Percentiles rank a stretch among this genome's conserved stretches.
Conservation (phyloP, 805 yeast species). For the Monosporozyma aquatica region DNA sequence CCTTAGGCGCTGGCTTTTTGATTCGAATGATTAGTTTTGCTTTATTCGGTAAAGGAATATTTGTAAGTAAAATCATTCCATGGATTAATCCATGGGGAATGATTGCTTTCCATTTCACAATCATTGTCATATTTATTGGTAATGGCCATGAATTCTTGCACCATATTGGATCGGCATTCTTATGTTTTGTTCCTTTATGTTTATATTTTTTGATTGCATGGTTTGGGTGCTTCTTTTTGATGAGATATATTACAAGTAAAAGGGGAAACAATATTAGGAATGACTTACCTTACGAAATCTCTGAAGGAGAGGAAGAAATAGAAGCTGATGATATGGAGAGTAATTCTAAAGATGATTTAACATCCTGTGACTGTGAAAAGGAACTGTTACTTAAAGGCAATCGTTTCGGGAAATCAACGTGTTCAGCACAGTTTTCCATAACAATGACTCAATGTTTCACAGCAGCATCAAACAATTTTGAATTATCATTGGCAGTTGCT, state of each 20-base stretch:
- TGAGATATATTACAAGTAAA: conserved; percentile 28
- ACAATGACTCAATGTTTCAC: conserved; percentile 46
- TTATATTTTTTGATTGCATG: conserved; percentile 41
- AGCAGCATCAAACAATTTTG: conserved; percentile 51
- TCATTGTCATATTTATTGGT: conserved; percentile 42
- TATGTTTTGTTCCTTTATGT: conserved; percentile 42
- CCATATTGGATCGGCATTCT: conserved; percentile 41
- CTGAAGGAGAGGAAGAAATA: not conserved
- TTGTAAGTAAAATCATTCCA: conserved; percentile 32
- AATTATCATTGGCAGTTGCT: conserved; percentile 46
- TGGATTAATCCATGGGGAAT: conserved; percentile 42
- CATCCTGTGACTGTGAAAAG: conserved; percentile 40
- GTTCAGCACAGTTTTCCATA: conserved; percentile 35
- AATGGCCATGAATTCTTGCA: conserved; percentile 41
- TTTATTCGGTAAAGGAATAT: conserved; percentile 29
- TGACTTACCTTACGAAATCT: too few species aligned
- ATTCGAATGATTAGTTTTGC: conserved; percentile 30
- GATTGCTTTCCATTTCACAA: conserved; percentile 44
- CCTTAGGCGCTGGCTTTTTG: conserved; percentile 38
- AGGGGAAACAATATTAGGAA: too few species aligned
- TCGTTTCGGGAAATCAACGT: conserved; percentile 22
- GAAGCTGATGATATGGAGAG: conserved; percentile 11
- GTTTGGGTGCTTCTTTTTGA: conserved; percentile 35
- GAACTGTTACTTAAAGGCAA: conserved; percentile 12
- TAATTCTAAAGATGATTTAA: conserved; percentile 12